Conservation (phyloP, 169 alveolate species). For the Eimeria zaria region DNA sequence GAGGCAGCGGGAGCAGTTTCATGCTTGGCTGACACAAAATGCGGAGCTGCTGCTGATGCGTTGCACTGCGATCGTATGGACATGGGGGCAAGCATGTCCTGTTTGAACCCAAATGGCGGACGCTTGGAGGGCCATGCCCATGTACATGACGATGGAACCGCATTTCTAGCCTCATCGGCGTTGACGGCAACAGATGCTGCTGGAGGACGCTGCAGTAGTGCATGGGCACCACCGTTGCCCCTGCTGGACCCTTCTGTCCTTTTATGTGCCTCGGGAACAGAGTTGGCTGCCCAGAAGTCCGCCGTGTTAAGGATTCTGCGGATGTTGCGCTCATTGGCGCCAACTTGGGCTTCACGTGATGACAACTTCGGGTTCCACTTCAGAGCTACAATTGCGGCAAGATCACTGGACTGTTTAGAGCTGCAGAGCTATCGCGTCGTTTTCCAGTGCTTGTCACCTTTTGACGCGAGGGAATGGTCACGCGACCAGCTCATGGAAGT, state of each 20-base stretch:
- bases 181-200: background rate
- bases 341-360: constrained; percentile 82
- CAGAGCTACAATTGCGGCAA: constrained; percentile 29
- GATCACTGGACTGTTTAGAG: constrained; percentile 61
- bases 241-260: constrained; percentile 82
- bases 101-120: background rate
- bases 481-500: constrained; percentile 81
- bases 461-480: constrained; percentile 76
- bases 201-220: background rate
- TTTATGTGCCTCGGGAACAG: constrained; percentile 77
- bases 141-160: background rate
- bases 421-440: constrained; percentile 77
- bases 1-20: constrained; percentile 73
- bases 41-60: constrained; percentile 48
- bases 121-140: background rate
- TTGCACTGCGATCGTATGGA: constrained; percentile 28
- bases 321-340: constrained; percentile 82
- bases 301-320: constrained; percentile 60
- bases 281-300: constrained; percentile 80
- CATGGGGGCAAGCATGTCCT: background rate
- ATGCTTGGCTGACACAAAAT: constrained; percentile 32
- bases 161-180: background rate
- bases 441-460: constrained; percentile 71
- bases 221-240: constrained; percentile 64
- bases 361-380: constrained; percentile 80